phyloP scores from a whole-genome alignment of 164 flowering plant genomes.

The Taxillus chinensis region DNA sequence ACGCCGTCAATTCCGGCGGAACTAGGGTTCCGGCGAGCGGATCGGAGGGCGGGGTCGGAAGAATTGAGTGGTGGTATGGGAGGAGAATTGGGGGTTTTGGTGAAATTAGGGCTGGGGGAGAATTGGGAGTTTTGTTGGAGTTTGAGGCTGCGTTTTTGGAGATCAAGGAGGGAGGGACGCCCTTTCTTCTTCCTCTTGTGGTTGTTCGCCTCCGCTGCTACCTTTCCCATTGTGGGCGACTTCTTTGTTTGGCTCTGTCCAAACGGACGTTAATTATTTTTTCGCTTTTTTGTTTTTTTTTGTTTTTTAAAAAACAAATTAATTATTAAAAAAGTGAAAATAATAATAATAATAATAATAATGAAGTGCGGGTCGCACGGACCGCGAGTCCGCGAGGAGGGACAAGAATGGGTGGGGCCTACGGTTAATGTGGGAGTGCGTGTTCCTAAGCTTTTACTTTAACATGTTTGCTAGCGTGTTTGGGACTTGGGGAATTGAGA shows the following conservation, averaged over 20 bases:
- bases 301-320: background rate
- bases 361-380: background rate
- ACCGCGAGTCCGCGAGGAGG: background rate
- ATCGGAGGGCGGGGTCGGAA: conserved; percentile 20
- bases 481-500: too few relatives aligned
- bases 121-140: conserved; percentile 14
- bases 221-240: conserved; percentile 14
- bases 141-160: conserved; percentile 45
- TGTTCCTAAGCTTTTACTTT: too few relatives aligned
- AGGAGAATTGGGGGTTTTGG: background rate
- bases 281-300: background rate
- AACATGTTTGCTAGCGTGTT: too few relatives aligned
- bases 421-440: background rate
- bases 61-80: conserved; percentile 13
- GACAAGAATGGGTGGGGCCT: background rate
- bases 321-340: background rate
- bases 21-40: conserved; percentile 39
- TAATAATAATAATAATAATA: too few relatives aligned
- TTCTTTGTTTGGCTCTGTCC: background rate
- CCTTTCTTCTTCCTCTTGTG: conserved; percentile 80
- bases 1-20: conserved; percentile 2
- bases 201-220: conserved; percentile 12
- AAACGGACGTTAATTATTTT: conserved; percentile 3
- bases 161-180: conserved; percentile 66
- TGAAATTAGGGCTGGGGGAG: background rate